phyloP scores from a whole-genome alignment of 2,329 filamentous ascomycete species.

The Verticillium isaacii region DNA sequence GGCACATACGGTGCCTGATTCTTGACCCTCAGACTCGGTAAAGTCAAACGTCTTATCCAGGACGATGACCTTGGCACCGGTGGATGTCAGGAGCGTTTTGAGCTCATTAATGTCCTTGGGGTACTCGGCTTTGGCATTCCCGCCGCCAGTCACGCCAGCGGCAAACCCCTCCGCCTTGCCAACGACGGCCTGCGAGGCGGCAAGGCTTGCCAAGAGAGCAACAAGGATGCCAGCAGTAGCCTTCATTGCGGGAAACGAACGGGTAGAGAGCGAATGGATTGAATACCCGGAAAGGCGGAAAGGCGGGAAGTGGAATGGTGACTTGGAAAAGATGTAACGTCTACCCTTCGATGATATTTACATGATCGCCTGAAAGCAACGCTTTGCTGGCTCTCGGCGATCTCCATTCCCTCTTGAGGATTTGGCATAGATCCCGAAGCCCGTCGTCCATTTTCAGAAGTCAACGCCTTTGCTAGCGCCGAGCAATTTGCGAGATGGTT shows the following conservation, averaged over 20 bases:
- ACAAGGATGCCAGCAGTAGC: slow-evolving; percentile 6
- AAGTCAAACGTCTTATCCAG: slow-evolving; percentile 22
- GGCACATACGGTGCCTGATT: slow-evolving; percentile 20
- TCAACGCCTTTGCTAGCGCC: too few species aligned
- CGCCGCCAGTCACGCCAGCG: slow-evolving; percentile 45
- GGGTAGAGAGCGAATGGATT: too few species aligned
- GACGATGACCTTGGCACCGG: slow-evolving; percentile 16
- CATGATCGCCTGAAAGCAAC: too few species aligned
- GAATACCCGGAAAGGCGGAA: too few species aligned
- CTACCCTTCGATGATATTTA: too few species aligned
- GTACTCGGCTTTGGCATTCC: slow-evolving; percentile 34
- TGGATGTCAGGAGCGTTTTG: slow-evolving; percentile 13
- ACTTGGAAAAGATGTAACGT: too few species aligned
- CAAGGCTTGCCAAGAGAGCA: neutral
- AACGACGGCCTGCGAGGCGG: slow-evolving; percentile 12
- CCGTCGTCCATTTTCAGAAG: too few species aligned
- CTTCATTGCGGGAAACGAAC: slow-evolving; percentile 4
- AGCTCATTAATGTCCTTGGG: slow-evolving; percentile 42
- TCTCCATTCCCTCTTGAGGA: too few species aligned
- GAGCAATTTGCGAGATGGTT: too few species aligned
- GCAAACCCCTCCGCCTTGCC: slow-evolving; percentile 25
- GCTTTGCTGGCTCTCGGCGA: too few species aligned
- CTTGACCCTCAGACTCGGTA: slow-evolving; percentile 17
- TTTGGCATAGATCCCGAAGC: too few species aligned
- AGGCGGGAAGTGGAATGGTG: too few species aligned